These are phyloP conservation scores for Talaromyces rugulosus DNA, from an alignment of 2,329 filamentous ascomycete species.

Conservation along the genomic window DNA sequence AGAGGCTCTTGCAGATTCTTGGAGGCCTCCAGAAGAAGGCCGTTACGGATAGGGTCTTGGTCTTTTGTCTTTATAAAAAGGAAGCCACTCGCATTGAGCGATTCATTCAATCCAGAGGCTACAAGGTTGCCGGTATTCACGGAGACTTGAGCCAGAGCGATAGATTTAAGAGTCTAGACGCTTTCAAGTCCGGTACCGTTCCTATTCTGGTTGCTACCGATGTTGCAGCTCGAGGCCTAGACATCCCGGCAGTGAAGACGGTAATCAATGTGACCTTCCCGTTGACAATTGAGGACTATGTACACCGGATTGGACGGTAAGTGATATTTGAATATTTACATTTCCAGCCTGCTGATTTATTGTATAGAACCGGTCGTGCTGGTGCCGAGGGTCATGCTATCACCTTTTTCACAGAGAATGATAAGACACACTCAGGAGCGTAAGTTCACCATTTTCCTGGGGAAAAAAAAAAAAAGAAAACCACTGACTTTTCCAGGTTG, in stretches of 20 bases:
- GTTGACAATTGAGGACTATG: slow-evolving; percentile 92
- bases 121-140: slow-evolving; percentile 86
- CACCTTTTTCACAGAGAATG: slow-evolving; percentile 90
- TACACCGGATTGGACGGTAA: slow-evolving; percentile 79
- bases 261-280: slow-evolving; percentile 96
- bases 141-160: slow-evolving; percentile 88
- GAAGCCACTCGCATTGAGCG: slow-evolving; percentile 86
- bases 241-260: slow-evolving; percentile 91
- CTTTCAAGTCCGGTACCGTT: slow-evolving; percentile 82
- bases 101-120: slow-evolving; percentile 72
- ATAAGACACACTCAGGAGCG: slow-evolving; percentile 87
- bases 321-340: slow-evolving; percentile 14
- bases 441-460: slow-evolving; percentile 48
- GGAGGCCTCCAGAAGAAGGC: slow-evolving; percentile 72
- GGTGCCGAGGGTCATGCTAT: slow-evolving; percentile 85
- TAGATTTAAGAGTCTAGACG: slow-evolving; percentile 77
- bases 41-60: slow-evolving; percentile 76
- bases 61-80: slow-evolving; percentile 98
- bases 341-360: not conserved
- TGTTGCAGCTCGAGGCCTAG: slow-evolving; percentile 87
- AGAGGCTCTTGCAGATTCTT: slow-evolving; percentile 72
- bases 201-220: slow-evolving; percentile 90
- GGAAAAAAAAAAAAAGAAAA: not conserved
- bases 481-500: slow-evolving; percentile 51
- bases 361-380: slow-evolving; percentile 74